Conservation (phyloP, 257 asterid genomes). For the Solanum arcanum region DNA sequence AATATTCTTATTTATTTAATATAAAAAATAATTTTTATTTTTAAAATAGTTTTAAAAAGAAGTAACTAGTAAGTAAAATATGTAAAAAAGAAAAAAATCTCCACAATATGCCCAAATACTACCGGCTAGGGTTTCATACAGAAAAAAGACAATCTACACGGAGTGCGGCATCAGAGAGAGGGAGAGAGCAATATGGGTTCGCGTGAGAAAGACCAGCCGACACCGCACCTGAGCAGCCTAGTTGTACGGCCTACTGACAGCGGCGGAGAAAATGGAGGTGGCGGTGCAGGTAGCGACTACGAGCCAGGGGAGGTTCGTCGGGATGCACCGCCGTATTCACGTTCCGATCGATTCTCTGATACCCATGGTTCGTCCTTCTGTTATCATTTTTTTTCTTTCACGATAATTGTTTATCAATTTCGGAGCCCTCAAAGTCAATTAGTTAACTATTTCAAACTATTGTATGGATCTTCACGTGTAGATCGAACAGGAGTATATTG, state of each 20-base stretch:
- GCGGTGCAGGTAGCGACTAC: conserved; percentile 56
- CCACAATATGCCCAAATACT: neutral
- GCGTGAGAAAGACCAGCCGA: conserved; percentile 45
- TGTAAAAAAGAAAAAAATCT: neutral
- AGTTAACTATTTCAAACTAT: neutral
- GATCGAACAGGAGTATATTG: neutral
- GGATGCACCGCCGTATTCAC: conserved; percentile 57
- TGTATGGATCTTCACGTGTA: neutral
- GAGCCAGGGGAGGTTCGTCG: conserved; percentile 98
- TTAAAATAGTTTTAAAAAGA: no score
- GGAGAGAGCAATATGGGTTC: conserved; percentile 44
- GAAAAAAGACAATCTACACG: neutral
- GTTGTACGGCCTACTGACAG: conserved; percentile 60
- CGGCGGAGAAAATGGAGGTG: conserved; percentile 29
- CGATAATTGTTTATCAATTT: neutral
- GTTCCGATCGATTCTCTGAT: conserved; percentile 43
- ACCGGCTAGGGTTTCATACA: neutral
- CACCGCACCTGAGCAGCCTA: conserved; percentile 84
- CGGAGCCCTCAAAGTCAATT: neutral
- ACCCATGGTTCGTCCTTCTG: conserved; percentile 36
- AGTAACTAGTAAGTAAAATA: neutral
- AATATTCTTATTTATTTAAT: no score
- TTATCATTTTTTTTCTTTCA: neutral
- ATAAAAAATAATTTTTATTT: no score
- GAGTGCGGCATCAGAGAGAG: neutral